Evolutionary conservation across 306 rosid genomes (phyloP).

Genomic region (Dalbergia cochinchinensis): DNA sequence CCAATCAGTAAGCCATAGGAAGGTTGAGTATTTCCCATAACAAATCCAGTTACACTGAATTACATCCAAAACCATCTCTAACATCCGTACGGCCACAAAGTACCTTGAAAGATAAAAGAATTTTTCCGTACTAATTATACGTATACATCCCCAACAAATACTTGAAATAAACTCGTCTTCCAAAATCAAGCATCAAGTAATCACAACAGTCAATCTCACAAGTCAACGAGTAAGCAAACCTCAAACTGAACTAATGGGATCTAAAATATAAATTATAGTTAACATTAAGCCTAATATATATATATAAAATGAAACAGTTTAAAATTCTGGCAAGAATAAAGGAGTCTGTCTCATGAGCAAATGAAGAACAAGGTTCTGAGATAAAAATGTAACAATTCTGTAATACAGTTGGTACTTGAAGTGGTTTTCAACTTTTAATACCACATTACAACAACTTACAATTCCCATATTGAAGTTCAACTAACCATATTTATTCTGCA

Average conservation of each 20-base stretch:
- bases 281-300: no score
- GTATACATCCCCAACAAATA: neutral
- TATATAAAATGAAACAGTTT: no score
- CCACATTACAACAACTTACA: neutral
- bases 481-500: neutral
- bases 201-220: neutral
- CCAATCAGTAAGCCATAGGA: neutral
- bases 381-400: neutral
- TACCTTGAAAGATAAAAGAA: neutral
- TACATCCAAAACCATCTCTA: neutral
- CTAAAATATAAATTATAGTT: no score
- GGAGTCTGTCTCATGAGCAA: neutral
- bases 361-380: neutral
- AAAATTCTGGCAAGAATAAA: no score
- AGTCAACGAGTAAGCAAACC: conserved; percentile 1
- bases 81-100: neutral
- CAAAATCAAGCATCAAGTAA: conserved; percentile 5
- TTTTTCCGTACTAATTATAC: neutral
- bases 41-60: neutral
- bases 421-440: neutral
- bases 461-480: conserved; percentile 11
- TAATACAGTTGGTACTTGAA: neutral
- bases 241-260: neutral
- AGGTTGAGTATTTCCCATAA: no score
- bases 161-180: neutral